Conservation (phyloP, 2,329 filamentous ascomycete genomes). For the Pseudogymnoascus sp. region DNA sequence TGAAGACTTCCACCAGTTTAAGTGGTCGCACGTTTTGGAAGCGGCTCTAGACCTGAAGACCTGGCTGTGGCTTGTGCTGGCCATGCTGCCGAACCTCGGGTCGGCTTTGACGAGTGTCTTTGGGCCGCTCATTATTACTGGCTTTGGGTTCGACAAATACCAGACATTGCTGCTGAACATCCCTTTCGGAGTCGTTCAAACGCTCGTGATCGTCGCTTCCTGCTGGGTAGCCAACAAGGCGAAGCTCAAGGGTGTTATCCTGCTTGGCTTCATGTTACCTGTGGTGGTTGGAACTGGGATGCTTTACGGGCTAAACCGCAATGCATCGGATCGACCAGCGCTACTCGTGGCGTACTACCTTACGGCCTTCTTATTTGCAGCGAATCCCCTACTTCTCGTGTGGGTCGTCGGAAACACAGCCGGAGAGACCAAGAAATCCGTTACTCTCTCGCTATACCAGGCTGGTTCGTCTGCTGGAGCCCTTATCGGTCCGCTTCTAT, state of each 20-base stretch:
- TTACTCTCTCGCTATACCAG: slow-evolving; percentile 56
- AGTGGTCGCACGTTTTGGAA: slow-evolving; percentile 43
- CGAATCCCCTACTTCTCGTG: slow-evolving; percentile 55
- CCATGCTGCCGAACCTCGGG: slow-evolving; percentile 7
- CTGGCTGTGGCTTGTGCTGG: slow-evolving; percentile 34
- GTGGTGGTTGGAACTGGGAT: slow-evolving; percentile 52
- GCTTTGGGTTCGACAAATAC: slow-evolving; percentile 9
- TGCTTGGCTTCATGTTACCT: slow-evolving; percentile 45
- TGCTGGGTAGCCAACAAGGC: slow-evolving; percentile 50
- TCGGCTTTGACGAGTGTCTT: not conserved
- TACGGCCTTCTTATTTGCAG: slow-evolving; percentile 56
- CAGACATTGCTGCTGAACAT: slow-evolving; percentile 9
- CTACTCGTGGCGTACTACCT: slow-evolving; percentile 56
- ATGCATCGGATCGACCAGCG: slow-evolving; percentile 35
- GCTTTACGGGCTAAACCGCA: slow-evolving; percentile 44
- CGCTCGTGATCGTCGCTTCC: slow-evolving; percentile 47
- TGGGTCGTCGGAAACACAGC: slow-evolving; percentile 65
- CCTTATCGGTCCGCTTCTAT: slow-evolving; percentile 58
- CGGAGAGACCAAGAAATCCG: slow-evolving; percentile 58
- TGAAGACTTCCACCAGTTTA: slow-evolving; percentile 52
- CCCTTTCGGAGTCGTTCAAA: slow-evolving; percentile 50
- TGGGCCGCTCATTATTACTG: slow-evolving; percentile 3
- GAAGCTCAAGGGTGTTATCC: slow-evolving; percentile 46
- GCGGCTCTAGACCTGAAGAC: slow-evolving; percentile 50
- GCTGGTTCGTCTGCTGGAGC: slow-evolving; percentile 54